Evolutionary conservation across 352 stramenopile species (phyloP), one percentile per base, ranked within the genome.

Genomic region (Pythium folliculosum): DNA sequence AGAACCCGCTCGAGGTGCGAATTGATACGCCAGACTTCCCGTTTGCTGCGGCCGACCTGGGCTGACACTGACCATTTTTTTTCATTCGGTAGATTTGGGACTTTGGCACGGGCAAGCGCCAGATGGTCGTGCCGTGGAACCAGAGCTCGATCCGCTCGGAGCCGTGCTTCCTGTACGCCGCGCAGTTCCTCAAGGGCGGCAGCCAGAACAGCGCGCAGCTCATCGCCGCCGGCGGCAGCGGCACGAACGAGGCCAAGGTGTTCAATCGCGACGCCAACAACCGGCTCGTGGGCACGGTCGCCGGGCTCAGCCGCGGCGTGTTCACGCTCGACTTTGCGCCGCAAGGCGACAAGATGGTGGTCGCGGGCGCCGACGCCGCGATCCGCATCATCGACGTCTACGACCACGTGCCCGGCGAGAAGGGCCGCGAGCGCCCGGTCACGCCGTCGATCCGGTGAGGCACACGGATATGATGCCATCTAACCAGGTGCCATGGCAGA

Each of bases 341-440:
- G 0, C 59, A 71, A 9, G 84, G 80, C 23, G 80, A 92, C 67
- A 96, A 96, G 62, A 81, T 97, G 68, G 89, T 92, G 3, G 88
- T 97, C 32, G 89, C 82, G 27, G 88, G 90, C 5, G 90, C 87
- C 16, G 89, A 97, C 54, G 75, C 86, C 9, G 88, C 89, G 9
- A 96, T 97, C 72, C 85, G 90, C 27, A 95, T 97, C 68, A 95
- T 97, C 53, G 88, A 96, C 63, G 81, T 97, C 25, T 89, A 94
- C 68, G 84, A 95, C 68, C 81, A 89, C 48, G 59, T 89, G 37
- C 78, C 80, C 16, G 81, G 82, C 30, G 82, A 91, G 55, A 92
- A 87, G 52, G 75, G 63, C 8, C 84, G 87, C 40, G 87, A 95
- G 56, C 78, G 81, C 19, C 85, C 85, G 1, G 77, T 90, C 19